Percentiles rank a stretch among this genome's conserved stretches.
phyloP scores from a whole-genome alignment of 2,329 filamentous ascomycete species.

The Incumbomyces delicatus region DNA sequence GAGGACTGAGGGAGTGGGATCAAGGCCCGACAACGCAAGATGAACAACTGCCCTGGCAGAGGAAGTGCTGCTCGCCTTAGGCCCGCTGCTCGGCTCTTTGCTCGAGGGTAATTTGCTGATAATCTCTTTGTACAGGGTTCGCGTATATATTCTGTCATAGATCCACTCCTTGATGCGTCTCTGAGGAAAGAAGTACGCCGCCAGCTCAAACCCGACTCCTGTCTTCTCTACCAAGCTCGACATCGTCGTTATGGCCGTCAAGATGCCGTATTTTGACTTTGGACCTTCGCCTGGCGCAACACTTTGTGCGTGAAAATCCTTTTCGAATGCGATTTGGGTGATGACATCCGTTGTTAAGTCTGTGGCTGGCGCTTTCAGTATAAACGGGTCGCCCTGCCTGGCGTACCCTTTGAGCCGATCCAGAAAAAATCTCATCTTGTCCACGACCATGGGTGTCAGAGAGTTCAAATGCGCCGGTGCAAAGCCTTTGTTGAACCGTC shows the following conservation, averaged over 20 bases:
- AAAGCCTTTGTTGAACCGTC: constrained; percentile 33
- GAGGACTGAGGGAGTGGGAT: constrained; percentile 11
- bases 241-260: constrained; percentile 10
- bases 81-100: background rate
- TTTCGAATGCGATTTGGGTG: constrained; percentile 27
- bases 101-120: constrained; percentile 8
- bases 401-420: constrained; percentile 15
- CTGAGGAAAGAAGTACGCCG: constrained; percentile 10
- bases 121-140: constrained; percentile 10
- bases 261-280: constrained; percentile 11
- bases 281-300: constrained; percentile 11
- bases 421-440: constrained; percentile 12
- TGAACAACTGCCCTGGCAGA: constrained; percentile 11
- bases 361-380: constrained; percentile 28
- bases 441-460: constrained; percentile 22
- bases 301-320: constrained; percentile 16
- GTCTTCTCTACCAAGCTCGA: constrained; percentile 9
- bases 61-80: background rate
- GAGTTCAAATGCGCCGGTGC: constrained; percentile 28
- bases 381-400: constrained; percentile 27
- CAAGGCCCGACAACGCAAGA: constrained; percentile 11
- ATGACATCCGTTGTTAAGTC: constrained; percentile 36
- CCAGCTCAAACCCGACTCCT: constrained; percentile 12
- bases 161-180: constrained; percentile 12
- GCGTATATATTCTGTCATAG: constrained; percentile 13